Conservation (phyloP, 768 basidiomycete genomes). For the Lentinula sp. region DNA sequence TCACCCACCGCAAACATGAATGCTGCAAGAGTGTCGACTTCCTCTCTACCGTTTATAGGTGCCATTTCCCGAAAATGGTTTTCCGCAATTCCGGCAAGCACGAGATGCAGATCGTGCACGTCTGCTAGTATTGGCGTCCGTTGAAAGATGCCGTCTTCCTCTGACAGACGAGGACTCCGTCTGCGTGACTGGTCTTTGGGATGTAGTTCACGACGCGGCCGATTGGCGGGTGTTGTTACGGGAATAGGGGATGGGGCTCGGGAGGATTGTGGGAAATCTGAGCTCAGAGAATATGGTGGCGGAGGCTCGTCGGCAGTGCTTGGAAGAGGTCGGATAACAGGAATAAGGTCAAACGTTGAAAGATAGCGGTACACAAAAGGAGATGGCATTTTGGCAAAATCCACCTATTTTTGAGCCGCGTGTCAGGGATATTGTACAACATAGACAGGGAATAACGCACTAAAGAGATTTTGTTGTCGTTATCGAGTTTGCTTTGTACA, state of each 20-base stretch:
- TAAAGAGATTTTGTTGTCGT: slow-evolving; percentile 18
- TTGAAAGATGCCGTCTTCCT: slow-evolving; percentile 54
- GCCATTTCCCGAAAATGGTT: slow-evolving; percentile 62
- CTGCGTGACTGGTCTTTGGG: slow-evolving; percentile 53
- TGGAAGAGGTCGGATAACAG: slow-evolving; percentile 65
- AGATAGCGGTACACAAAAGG: slow-evolving; percentile 67
- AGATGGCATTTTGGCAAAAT: slow-evolving; percentile 67
- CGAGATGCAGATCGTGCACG: slow-evolving; percentile 56
- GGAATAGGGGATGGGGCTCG: slow-evolving; percentile 46
- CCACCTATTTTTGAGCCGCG: slow-evolving; percentile 41
- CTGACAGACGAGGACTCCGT: slow-evolving; percentile 58
- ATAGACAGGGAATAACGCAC: slow-evolving; percentile 14
- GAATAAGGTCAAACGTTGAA: slow-evolving; percentile 65
- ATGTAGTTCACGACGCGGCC: slow-evolving; percentile 65
- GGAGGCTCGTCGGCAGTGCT: slow-evolving; percentile 63
- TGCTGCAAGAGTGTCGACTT: slow-evolving; percentile 75
- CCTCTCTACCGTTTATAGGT: slow-evolving; percentile 49
- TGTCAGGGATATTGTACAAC: background rate
- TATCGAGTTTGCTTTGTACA: slow-evolving; percentile 19
- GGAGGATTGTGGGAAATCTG: slow-evolving; percentile 37
- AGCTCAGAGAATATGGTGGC: slow-evolving; percentile 54
- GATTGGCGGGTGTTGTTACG: slow-evolving; percentile 55
- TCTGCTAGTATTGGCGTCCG: slow-evolving; percentile 69
- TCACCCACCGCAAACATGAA: slow-evolving; percentile 77
- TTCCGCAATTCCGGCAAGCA: slow-evolving; percentile 66